These are phyloP conservation scores for Euptelea pleiosperma DNA, from an alignment of 164 flowering plant genomes.

Conservation along the genomic window DNA sequence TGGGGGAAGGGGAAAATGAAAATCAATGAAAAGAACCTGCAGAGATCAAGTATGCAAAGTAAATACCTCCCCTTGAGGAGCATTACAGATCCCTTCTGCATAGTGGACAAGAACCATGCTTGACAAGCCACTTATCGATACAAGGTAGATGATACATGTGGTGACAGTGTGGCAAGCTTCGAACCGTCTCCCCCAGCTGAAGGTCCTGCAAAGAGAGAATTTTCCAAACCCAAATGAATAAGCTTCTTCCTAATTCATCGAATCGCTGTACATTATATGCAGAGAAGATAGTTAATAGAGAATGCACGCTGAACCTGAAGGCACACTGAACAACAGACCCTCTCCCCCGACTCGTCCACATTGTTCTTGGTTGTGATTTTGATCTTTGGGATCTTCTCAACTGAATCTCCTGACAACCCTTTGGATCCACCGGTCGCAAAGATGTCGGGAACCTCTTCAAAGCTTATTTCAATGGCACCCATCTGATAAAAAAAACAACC, in stretches of 20 bases:
- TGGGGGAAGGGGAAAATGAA: too few relatives aligned
- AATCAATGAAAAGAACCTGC: too few relatives aligned
- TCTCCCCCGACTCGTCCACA: slow-evolving; percentile 73
- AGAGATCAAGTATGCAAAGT: too few relatives aligned
- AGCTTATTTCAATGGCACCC: slow-evolving; percentile 68
- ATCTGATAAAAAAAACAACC: slow-evolving; percentile 44
- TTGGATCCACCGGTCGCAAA: slow-evolving; percentile 68
- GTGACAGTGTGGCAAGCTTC: slow-evolving; percentile 77
- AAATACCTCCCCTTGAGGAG: too few relatives aligned
- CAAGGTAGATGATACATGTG: slow-evolving; percentile 90
- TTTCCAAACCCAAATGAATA: too few relatives aligned
- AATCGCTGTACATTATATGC: too few relatives aligned
- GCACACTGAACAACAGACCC: slow-evolving; percentile 82
- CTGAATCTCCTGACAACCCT: slow-evolving; percentile 64
- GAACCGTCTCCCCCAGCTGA: slow-evolving; percentile 68
- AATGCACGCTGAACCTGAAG: slow-evolving; percentile 53
- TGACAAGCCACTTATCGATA: slow-evolving; percentile 85
- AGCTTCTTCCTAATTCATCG: too few relatives aligned
- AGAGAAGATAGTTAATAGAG: too few relatives aligned
- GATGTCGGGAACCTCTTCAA: slow-evolving; percentile 62
- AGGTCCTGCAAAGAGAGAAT: slow-evolving; percentile 51
- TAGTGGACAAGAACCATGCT: slow-evolving; percentile 86
- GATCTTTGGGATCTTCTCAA: slow-evolving; percentile 75
- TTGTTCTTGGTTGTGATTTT: slow-evolving; percentile 49
- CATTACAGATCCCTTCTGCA: slow-evolving; percentile 80